Evolutionary conservation across 768 basidiomycete species (phyloP).

Genomic region (Lactifluus rugatus): DNA sequence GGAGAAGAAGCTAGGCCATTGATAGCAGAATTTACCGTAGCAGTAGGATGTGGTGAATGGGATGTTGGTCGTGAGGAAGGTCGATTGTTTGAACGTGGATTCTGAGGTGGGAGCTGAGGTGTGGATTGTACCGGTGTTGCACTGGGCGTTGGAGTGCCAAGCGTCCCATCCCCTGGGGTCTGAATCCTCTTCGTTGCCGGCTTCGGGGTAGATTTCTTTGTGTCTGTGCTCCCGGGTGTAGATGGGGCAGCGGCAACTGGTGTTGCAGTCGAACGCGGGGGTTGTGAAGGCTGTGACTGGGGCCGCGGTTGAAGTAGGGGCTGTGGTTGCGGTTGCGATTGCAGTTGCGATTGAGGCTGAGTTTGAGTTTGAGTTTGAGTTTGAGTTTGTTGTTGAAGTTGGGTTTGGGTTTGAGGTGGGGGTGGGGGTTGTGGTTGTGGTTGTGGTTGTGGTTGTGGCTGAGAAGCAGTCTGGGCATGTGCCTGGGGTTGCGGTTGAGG

Average conservation of each 20-base stretch:
- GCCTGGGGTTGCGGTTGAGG: constrained; percentile 4
- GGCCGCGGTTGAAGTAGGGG: constrained; percentile 5
- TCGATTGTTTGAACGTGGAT: constrained; percentile 25
- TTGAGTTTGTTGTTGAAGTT: not conserved
- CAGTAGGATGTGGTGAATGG: constrained; percentile 26
- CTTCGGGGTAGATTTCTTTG: constrained; percentile 17
- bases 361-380: not conserved
- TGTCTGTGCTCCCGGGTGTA: constrained; percentile 12
- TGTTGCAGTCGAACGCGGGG: constrained; percentile 9
- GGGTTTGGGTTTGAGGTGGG: too few relatives aligned
- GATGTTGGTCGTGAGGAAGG: constrained; percentile 28
- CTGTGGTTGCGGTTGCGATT: not conserved
- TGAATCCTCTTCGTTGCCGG: constrained; percentile 13
- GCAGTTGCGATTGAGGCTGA: not conserved
- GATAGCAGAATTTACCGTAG: constrained; percentile 12
- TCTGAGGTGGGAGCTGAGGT: constrained; percentile 20
- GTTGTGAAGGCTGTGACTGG: constrained; percentile 5
- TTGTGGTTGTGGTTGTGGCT: constrained; percentile 7
- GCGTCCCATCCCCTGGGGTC: constrained; percentile 2
- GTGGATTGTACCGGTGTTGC: constrained; percentile 23
- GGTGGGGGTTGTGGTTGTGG: constrained; percentile 4
- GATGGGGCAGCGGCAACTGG: constrained; percentile 8
- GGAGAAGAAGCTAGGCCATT: constrained; percentile 17
- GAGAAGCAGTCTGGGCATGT: not conserved
- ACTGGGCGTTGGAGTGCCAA: constrained; percentile 22